Base-by-base conservation (phyloP, 495 filamentous ascomycete species). In the Penicillium psychrofluorescens region DNA sequence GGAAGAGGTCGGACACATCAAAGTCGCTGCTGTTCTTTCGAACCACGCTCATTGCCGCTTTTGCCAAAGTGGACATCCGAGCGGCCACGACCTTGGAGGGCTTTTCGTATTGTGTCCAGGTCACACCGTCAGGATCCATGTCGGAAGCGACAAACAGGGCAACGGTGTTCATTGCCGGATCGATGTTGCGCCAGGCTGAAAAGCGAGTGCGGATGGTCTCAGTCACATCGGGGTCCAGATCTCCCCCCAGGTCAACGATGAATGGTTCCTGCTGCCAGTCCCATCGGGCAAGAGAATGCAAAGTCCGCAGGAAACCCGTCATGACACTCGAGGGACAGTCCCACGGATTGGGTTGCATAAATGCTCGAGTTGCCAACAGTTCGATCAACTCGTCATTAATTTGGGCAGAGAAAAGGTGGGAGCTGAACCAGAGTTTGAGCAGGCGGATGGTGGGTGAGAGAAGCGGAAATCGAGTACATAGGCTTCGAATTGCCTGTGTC, bases 231-330 rank as follows among this genome's bases (percentile, higher is more conserved):
- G 60, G 58, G 34, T 47, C 79, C 75, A 92, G 16, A 76, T 80
- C 44, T 64, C 68, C 40, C 58, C 61, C 44, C 7, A 89, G 71
- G 57, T 95, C 86, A 16, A 96, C 68, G 31, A 95, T 75, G 27
- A 95, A 72, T 0, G 92, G 86, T 22, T 88, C 82, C 27, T 74
- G 65, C 14, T 86, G 80, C 92, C 92, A 98, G 54, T 97, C 89
- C 90, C 92, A 98, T 15, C 77, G 74, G 1, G 89, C 77, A 9
- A 97, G 63, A 49, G 87, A 83, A 7, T 79, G 55, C 8, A 98
- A 68, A 6, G 88, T 85, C 34, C 90, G 78, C 13, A 90, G 61
- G 54, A 98, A 95, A 4, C 85, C 92, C 12, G 82, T 83, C 69
- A 77, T 83, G n/a, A 82, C 71, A 55, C 80, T 88, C 0, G 83